Conservation (phyloP, 352 stramenopile species). For the Globisporangium barbulae region DNA sequence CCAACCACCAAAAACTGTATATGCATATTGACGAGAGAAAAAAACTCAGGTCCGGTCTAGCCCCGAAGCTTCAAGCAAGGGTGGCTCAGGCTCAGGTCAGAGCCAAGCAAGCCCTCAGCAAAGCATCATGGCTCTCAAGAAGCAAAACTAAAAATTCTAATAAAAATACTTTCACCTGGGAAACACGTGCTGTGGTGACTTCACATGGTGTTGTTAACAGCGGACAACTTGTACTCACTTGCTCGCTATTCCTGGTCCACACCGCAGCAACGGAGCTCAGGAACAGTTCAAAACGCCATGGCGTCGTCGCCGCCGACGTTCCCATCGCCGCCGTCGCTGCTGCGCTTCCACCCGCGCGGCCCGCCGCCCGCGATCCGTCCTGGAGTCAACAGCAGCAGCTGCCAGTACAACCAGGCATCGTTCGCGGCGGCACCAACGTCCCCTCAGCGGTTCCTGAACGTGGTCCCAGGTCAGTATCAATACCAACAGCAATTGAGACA, state of each 20-base stretch:
- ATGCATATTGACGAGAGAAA: too few relatives aligned
- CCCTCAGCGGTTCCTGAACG: constrained; percentile 9
- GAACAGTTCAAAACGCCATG: too few relatives aligned
- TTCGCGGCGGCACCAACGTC: constrained; percentile 8
- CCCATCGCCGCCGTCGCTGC: neutral
- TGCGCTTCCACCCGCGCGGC: constrained; percentile 11
- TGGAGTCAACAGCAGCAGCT: neutral
- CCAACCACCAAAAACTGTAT: too few relatives aligned
- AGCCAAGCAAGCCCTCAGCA: neutral
- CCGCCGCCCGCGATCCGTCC: neutral
- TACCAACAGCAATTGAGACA: neutral
- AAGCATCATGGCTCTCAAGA: neutral
- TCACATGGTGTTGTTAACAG: too few relatives aligned
- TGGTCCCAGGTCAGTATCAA: neutral
- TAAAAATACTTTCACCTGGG: constrained; percentile 2
- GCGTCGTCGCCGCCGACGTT: neutral
- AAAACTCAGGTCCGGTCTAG: too few relatives aligned
- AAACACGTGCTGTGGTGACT: too few relatives aligned
- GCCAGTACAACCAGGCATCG: neutral
- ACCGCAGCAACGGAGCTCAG: too few relatives aligned
- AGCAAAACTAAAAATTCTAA: constrained; percentile 1
- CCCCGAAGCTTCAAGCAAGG: too few relatives aligned
- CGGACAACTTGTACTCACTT: too few relatives aligned
- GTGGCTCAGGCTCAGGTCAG: neutral
- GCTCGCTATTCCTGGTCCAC: neutral